These are phyloP conservation scores for Artemisia tridentata DNA, from an alignment of 129 eudicot genomes.

Conservation along the genomic window DNA sequence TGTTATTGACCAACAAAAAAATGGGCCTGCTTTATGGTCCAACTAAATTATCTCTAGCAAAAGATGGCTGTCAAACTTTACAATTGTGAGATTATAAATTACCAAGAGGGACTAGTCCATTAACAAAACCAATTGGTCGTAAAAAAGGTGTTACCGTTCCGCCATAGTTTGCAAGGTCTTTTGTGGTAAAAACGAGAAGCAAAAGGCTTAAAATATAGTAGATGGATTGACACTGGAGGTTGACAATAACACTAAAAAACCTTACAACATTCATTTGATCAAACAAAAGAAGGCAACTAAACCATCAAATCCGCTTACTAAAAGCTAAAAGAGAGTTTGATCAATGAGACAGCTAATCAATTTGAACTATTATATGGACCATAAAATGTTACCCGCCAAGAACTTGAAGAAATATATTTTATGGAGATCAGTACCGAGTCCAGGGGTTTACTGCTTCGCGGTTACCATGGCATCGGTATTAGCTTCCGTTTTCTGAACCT, in stretches of 20 bases:
- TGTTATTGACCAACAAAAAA: not conserved
- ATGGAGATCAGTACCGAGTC: not conserved
- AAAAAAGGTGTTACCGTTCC: not conserved
- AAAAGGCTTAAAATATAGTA: not conserved
- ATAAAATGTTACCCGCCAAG: constrained; percentile 10
- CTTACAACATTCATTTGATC: constrained; percentile 17
- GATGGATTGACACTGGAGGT: not conserved
- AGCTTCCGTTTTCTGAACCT: constrained; percentile 19
- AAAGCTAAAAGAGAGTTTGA: constrained; percentile 15
- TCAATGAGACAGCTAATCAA: constrained; percentile 4
- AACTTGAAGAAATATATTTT: not conserved
- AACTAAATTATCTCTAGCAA: constrained; percentile 20
- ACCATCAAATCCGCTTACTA: constrained; percentile 23
- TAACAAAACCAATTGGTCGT: not conserved
- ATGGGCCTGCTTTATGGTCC: constrained; percentile 20
- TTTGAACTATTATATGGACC: constrained; percentile 17
- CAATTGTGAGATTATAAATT: not conserved
- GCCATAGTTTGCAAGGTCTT: not conserved
- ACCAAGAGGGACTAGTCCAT: not conserved
- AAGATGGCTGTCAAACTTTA: constrained; percentile 1
- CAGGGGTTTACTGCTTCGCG: constrained; percentile 19
- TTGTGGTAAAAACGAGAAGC: not conserved
- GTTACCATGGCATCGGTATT: constrained; percentile 13
- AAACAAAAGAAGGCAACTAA: constrained; percentile 23
- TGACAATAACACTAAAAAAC: not conserved